Evolutionary conservation across 2,329 filamentous ascomycete species (phyloP), one percentile per base, ranked within the genome.

Genomic region (Alternaria conjuncta): DNA sequence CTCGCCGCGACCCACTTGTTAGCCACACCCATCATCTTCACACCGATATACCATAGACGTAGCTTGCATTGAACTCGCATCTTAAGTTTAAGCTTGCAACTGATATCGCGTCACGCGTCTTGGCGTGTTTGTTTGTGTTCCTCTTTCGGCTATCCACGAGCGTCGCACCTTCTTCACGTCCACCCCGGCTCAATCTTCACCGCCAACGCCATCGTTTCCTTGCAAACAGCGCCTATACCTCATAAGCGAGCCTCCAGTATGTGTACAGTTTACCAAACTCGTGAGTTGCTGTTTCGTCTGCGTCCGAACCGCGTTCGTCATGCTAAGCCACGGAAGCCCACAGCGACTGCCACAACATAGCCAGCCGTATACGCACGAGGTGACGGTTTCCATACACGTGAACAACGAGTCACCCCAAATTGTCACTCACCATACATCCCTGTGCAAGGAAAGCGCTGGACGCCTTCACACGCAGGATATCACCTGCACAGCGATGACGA

Each of bases 281-380:
- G 62, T 64, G 54, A 26, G 55, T 60, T 51, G 51, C 57, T 53
- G 53, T 26, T 59, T 53, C 20, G 23, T 57, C 26, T 23, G 36
- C 57, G 25, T 63, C 50, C 57, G 26, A 32, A 53, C n/a, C 55
- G 58, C 46, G 45, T 55, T 60, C 51, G 63, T 56, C 49, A 68
- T 71, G 66, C 67, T 71, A 63, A 69, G 60, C 66, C 57, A 61
- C 63, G 53, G 58, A 49, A 68, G 64, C 57, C 51, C 25, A 44
- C 60, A 62, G 30, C 60, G 32, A 55, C 60, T 55, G 50, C 58
- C 51, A 57, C 60, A 60, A 49, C 57, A 61, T 41, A 49, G 54
- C 45, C 57, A 63, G 45, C 53, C 32, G 41, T 53, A 44, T 32
- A 44, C 53, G 28, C 53, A 60, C 32, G 32, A 63, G 55, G 63